A percentile compares a stretch with the other conserved stretches of the same genome.
Conservation (phyloP, 805 yeast species). For the Kregervanrija pseudodelftensis region DNA sequence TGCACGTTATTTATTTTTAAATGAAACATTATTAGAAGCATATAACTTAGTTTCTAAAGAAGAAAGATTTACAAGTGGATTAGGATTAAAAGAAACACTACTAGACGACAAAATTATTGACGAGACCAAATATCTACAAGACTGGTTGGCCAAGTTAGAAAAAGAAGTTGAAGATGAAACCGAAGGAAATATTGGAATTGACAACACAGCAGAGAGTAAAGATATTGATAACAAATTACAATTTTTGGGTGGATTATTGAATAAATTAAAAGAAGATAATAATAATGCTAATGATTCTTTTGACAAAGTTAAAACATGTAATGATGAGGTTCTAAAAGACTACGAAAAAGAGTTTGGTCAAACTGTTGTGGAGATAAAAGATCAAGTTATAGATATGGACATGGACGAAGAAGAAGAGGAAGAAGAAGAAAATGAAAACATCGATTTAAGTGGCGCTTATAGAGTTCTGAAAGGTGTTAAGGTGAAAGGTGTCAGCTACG, state of each 20-base stretch:
- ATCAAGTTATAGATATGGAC: constrained; percentile 7
- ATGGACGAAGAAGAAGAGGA: constrained; percentile 7
- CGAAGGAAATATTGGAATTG: neutral
- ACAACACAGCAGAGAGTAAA: constrained; percentile 6
- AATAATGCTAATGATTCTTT: constrained; percentile 14
- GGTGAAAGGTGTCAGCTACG: constrained; percentile 4
- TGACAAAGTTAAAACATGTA: constrained; percentile 7
- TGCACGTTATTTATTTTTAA: constrained; percentile 26
- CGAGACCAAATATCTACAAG: constrained; percentile 10
- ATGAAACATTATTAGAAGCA: constrained; percentile 23
- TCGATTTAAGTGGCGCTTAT: neutral
- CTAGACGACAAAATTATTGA: constrained; percentile 12
- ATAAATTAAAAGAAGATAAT: constrained; percentile 16
- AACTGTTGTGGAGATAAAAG: constrained; percentile 14
- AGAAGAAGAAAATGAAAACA: constrained; percentile 2
- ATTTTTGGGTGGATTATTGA: constrained; percentile 5
- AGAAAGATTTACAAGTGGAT: constrained; percentile 9
- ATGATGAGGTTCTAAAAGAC: constrained; percentile 15
- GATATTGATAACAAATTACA: constrained; percentile 7
- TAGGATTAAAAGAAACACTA: constrained; percentile 16
- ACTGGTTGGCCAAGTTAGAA: constrained; percentile 12
- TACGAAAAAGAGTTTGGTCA: constrained; percentile 17
- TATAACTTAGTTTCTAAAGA: constrained; percentile 10
- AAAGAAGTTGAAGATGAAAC: constrained; percentile 5
- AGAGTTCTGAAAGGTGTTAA: constrained; percentile 5